Base-by-base conservation (phyloP, 371 early-diverging fungal genomes). In the Mortierella sp. region DNA sequence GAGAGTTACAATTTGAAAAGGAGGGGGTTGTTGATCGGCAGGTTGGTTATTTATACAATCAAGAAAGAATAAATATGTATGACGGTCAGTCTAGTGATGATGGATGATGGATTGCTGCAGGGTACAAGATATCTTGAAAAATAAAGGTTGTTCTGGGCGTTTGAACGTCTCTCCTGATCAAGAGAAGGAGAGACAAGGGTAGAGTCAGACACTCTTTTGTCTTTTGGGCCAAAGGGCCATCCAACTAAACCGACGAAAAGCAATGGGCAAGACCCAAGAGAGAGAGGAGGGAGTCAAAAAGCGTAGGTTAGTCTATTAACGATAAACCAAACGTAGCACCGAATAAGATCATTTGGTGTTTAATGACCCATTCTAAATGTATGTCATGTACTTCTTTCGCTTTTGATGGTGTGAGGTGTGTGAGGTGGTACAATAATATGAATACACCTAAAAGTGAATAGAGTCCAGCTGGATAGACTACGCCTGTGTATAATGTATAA, bases 101-200 rank as follows among this genome's bases (percentile, higher is more conserved):
- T 53, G 55, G 7, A 24, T 24, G 24, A 24, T 22, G 21, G 6
- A 53, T 24, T 0, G 21, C 9, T 24, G 5, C 16, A n/a, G 50
- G 16, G 28, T 28, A 28, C 28, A 50, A n/a, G 5, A 43, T 50
- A 50, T 50, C 21, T 50, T 21, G 21, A 50, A 7, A 50, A 13
- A 21, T 5, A 50, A 19, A 43, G 43, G 7, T 43, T 10, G 43
- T 43, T 43, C 55, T 53, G 13, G 21, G 55, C 55, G 24, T 21
- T 53, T 53, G 21, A 28, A 53, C 10, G 22, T 28, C 55, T 53
- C 55, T 22, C 55, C 55, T 53, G 55, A 53, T 53, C 55, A 53
- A 53, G 55, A 22, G 7, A 53, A 21, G 28, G 28, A 43, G 43
- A 53, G 55, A 53, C 55, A 21, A 53, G 55, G 55, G 55, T 53